Conservation (phyloP, 208 protist species). For the Leptomonas pyrrhocoris region DNA sequence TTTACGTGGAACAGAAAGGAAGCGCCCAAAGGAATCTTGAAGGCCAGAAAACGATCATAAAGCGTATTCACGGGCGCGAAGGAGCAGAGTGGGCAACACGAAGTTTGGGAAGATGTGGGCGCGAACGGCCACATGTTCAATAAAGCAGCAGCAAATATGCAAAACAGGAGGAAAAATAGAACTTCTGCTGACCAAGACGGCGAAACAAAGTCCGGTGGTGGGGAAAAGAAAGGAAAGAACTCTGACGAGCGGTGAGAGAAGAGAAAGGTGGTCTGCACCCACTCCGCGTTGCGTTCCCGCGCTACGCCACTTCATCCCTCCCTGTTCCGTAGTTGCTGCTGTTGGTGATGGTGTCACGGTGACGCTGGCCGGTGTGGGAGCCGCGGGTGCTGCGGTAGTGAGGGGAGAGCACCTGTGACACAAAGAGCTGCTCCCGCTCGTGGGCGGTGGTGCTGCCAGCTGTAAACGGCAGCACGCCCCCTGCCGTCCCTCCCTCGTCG, state of each 20-base stretch:
- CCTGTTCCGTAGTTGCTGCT: constrained; percentile 27
- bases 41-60: background rate
- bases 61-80: background rate
- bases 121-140: no score
- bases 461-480: constrained; percentile 16
- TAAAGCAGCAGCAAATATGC: no score
- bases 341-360: constrained; percentile 13
- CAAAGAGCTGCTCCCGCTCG: constrained; percentile 74
- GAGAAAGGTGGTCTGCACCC: background rate
- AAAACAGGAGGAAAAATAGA: no score
- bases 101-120: no score
- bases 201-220: no score
- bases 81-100: background rate
- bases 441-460: constrained; percentile 48
- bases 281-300: background rate
- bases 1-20: background rate
- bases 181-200: no score
- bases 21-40: background rate
- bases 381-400: constrained; percentile 1
- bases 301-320: background rate
- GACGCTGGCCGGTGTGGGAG: constrained; percentile 1
- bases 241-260: no score
- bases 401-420: constrained; percentile 48
- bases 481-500: background rate
- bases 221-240: no score